Evolutionary conservation across 495 filamentous ascomycete genomes (phyloP).

Genomic region (Penicillium lagena): DNA sequence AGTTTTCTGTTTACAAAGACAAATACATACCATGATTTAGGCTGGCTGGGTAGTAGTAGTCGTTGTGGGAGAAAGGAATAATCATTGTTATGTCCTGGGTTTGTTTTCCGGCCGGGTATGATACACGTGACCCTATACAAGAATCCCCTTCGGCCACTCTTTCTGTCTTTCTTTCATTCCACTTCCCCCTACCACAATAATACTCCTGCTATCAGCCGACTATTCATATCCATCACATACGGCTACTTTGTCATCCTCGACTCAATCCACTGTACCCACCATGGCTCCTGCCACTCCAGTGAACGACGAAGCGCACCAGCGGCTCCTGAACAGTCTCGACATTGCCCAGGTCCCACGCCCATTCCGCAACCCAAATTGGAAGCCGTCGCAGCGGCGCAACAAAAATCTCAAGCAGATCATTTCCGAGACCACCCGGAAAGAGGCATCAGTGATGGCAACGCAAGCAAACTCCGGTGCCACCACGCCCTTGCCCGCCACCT

Average conservation of each 20-base stretch:
- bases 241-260: too few species aligned
- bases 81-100: background rate
- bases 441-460: conserved; percentile 71
- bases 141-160: background rate
- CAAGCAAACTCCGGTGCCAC: conserved; percentile 76
- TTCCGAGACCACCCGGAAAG: conserved; percentile 78
- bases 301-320: conserved; percentile 45
- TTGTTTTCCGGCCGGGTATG: conserved; percentile 10
- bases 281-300: conserved; percentile 43
- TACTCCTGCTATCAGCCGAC: background rate
- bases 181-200: background rate
- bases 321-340: conserved; percentile 79
- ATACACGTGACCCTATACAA: conserved; percentile 21
- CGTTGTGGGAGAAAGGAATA: too few species aligned
- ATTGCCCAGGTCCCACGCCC: conserved; percentile 73
- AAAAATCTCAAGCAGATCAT: conserved; percentile 97
- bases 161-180: background rate
- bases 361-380: conserved; percentile 86
- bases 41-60: too few species aligned
- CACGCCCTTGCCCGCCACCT: conserved; percentile 57
- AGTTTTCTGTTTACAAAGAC: background rate
- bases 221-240: too few species aligned
- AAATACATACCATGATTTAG: conserved; percentile 11
- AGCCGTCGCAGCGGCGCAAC: conserved; percentile 87
- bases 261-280: background rate